These are phyloP conservation scores for Pseudevernia furfuracea DNA, from an alignment of 495 filamentous ascomycete genomes.

Conservation along the genomic window DNA sequence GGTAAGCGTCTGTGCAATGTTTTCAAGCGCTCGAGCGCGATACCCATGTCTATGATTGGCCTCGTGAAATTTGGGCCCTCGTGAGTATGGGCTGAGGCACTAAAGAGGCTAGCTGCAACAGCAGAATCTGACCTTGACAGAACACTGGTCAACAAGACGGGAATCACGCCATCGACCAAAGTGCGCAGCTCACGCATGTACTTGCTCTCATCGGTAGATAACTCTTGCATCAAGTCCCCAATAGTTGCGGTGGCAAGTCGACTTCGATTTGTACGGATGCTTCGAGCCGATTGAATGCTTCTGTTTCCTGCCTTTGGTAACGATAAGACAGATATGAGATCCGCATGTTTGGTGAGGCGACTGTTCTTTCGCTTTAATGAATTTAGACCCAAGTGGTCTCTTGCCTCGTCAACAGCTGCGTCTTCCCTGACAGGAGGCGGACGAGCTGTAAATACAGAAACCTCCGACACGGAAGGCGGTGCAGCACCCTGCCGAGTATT, in stretches of 20 bases:
- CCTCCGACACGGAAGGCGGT: constrained; percentile 36
- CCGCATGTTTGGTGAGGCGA: constrained; percentile 81
- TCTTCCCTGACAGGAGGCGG: constrained; percentile 7
- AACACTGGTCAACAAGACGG: constrained; percentile 80
- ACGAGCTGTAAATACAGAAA: constrained; percentile 16
- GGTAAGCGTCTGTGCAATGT: constrained; percentile 72
- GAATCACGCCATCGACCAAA: constrained; percentile 91
- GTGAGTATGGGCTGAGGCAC: constrained; percentile 42
- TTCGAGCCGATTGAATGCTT: constrained; percentile 62
- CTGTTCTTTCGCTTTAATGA: constrained; percentile 43
- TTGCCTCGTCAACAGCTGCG: constrained; percentile 30
- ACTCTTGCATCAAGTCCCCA: constrained; percentile 68
- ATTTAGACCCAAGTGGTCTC: constrained; percentile 40
- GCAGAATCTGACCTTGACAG: constrained; percentile 63
- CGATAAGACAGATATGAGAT: constrained; percentile 87
- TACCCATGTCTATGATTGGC: constrained; percentile 91
- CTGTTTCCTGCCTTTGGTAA: constrained; percentile 56
- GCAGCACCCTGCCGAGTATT: constrained; percentile 30
- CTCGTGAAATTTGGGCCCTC: constrained; percentile 63
- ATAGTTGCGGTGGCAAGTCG: constrained; percentile 59
- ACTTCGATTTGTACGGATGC: constrained; percentile 64
- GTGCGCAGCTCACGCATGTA: constrained; percentile 91
- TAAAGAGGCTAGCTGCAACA: constrained; percentile 61
- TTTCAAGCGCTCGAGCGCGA: constrained; percentile 77
- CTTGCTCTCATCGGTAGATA: constrained; percentile 75